Base-by-base conservation (phyloP, 495 filamentous ascomycete species). In the Podospora pseudopauciseta region DNA sequence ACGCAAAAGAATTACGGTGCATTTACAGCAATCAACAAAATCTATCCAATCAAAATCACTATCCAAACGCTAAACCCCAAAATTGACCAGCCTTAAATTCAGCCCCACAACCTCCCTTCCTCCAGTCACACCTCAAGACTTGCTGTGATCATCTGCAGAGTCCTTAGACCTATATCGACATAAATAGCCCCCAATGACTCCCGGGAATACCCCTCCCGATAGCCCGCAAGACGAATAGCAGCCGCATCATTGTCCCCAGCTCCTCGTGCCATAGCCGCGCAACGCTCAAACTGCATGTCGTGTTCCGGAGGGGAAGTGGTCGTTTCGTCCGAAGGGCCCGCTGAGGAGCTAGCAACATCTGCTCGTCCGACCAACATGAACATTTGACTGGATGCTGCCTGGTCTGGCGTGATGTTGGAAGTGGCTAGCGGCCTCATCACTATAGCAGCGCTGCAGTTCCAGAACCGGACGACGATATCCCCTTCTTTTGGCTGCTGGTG, bases 391-490 rank as follows among this genome's bases (percentile, higher is more conserved):
- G 39, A 9, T 13, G 39, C 7, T 13, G 2, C 39, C 9, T 49
- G 19, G 15, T 60, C 5, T 4, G 3, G 55, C 20, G 20, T 1
- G 28, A 18, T 4, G 18, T 59, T 57, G 65, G 30, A n/a, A n/a
- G 26, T 44, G 20, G 20, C 20, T 19, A 49, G 49, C 28, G 63
- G 56, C 19, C 72, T 60, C 71, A 74, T 68, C 4, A 76, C 64
- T 34, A 72, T 49, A 16, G 74, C 72, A 30, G 71, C 66, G 32
- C 69, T 59, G 62, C 71, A 74, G 49, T 68, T 65, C 72, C 71
- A 74, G 44, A 74, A 74, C 15, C 71, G 65, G 13, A 74, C 66
- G 9, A 76, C 65, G 16, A 70, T 39, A 54, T 76, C 74, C 4
- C 72, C 74, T 1, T 65, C 65, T 20, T 20, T 60, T 56, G 5